Evolutionary conservation across 1,139 yeast species (phyloP).

Genomic region (Candida sanyaensis): DNA sequence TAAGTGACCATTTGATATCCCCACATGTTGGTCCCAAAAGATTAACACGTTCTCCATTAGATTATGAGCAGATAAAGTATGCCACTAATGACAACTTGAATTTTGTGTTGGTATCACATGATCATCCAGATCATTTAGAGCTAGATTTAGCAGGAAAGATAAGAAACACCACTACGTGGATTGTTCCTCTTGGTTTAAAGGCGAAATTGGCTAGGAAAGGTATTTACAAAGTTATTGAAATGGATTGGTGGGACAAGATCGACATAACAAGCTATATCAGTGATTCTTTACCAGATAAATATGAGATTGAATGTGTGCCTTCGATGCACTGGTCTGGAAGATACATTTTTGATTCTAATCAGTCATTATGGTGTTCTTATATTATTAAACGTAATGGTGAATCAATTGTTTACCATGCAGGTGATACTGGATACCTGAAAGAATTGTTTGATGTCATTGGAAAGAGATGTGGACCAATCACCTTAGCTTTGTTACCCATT

Average conservation of each 20-base stretch:
- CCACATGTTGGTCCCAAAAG: constrained; percentile 78
- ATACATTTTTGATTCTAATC: constrained; percentile 72
- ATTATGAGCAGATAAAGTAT: constrained; percentile 58
- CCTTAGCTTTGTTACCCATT: constrained; percentile 79
- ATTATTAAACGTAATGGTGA: constrained; percentile 63
- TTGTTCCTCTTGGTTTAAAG: constrained; percentile 81
- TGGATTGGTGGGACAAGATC: constrained; percentile 90
- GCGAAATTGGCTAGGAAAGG: constrained; percentile 59
- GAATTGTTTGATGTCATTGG: constrained; percentile 71
- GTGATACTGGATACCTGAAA: constrained; percentile 86
- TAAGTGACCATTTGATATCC: constrained; percentile 67
- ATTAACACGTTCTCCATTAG: constrained; percentile 70
- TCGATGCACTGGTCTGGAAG: constrained; percentile 99
- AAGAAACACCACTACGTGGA: constrained; percentile 70
- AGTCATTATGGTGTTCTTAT: constrained; percentile 87
- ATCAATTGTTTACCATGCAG: constrained; percentile 85
- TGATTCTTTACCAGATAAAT: constrained; percentile 47
- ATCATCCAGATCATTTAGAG: constrained; percentile 94
- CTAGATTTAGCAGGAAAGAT: constrained; percentile 56
- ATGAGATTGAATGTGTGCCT: constrained; percentile 86
- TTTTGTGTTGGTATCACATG: constrained; percentile 81
- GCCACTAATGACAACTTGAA: constrained; percentile 55
- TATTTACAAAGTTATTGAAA: constrained; percentile 59
- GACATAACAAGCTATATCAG: constrained; percentile 38
- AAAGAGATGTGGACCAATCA: constrained; percentile 60